Evolutionary conservation across 2,329 filamentous ascomycete genomes (phyloP), one percentile per base, ranked within the genome.

Genomic region (Stylonectria norvegica): DNA sequence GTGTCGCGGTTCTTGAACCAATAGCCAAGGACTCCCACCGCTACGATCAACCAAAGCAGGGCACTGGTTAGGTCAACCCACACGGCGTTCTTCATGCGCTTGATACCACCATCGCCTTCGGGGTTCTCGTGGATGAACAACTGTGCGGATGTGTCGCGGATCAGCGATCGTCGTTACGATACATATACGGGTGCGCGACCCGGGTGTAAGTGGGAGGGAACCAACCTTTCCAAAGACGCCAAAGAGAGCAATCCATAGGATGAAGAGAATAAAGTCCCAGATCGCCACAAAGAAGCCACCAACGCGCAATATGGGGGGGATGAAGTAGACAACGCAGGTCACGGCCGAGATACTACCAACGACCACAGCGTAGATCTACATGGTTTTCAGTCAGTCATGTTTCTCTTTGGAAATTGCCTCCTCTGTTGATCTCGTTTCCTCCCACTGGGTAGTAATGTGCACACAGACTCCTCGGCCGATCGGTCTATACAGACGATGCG

Each of bases 81-180:
- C 12, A 93, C 86, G 5, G 88, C 86, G 58, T 83, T 81, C 69
- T 89, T 89, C 89, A 95, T 95, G 41, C 86, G 76, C 50, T 72
- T 68, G 42, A 91, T 75, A 35, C 75, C 81, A 28, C 56, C 54
- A 58, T 86, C 75, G 11, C 81, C 81, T 59, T 85, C 71, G 0
- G 82, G 62, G 43, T 88, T 63, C 55, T 82, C 81, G 38, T 78
- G 65, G 59, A 95, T 85, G 70, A 84, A 95, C 73, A 91, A 67
- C 66, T 74, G 47, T 20, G 19, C 15, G 29, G 25, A 31, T 37
- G 30, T 49, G 42, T 45, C 20, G 32, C 16, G 8, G 20, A 34
- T 44, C 29, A 50, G 46, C 47, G n/a, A n/a, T n/a, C n/a, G n/a
- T n/a, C n/a, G n/a, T n/a, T n/a, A n/a, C n/a, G n/a, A n/a, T n/a